Conservation (phyloP, 192 early-diverging fungal genomes). For the Backusella mclennaniae region DNA sequence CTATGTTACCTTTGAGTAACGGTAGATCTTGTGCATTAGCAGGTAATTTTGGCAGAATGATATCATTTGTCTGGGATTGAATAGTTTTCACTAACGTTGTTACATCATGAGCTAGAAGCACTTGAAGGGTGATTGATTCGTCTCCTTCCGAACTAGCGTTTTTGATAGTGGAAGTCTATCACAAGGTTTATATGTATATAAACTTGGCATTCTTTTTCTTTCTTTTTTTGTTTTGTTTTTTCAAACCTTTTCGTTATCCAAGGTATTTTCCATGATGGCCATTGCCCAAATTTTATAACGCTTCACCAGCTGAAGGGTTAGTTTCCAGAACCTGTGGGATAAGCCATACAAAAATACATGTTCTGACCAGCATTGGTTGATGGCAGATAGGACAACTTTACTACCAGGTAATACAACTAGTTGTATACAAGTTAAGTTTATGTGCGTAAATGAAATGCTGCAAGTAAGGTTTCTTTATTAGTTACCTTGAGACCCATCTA, state of each 20-base stretch:
- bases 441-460: not conserved
- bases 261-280: constrained; percentile 3
- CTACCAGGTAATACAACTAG: constrained; percentile 42
- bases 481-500: constrained; percentile 6
- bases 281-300: constrained; percentile 32
- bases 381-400: constrained; percentile 47
- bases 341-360: constrained; percentile 56
- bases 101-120: not conserved
- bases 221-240: not conserved
- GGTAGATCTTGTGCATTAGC: constrained; percentile 40
- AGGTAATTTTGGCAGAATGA: constrained; percentile 49
- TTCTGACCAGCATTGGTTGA: constrained; percentile 57
- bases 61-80: not conserved
- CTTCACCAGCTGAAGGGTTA: constrained; percentile 50
- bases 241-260: not conserved
- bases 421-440: not conserved
- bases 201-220: not conserved
- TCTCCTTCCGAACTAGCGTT: not conserved
- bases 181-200: not conserved
- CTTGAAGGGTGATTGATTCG: not conserved
- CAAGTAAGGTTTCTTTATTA: no score
- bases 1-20: constrained; percentile 41
- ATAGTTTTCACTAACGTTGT: not conserved
- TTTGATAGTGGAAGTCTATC: not conserved
- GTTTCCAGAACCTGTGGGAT: constrained; percentile 59